Base-by-base conservation (phyloP, 139 green algal genomes). In the Mesotaenium endlicherianum region DNA sequence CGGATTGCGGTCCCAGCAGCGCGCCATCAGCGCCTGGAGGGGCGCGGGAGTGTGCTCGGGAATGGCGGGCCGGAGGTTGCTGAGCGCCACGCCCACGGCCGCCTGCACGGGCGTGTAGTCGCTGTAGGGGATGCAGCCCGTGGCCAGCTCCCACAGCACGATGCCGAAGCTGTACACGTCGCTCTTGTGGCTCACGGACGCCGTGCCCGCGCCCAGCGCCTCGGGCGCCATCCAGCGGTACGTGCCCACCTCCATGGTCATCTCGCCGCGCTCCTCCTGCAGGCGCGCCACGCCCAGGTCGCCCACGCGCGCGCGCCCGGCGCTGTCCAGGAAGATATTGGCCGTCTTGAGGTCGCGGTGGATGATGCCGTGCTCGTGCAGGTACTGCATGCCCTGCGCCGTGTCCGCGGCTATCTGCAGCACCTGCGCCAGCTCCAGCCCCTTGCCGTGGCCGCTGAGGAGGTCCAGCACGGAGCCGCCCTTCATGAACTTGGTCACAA, bases 151-250 rank as follows among this genome's bases (percentile, higher is more conserved):
- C 94, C 94, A 97, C 71, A 98, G 43, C 57, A 97, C 88, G n/a
- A 98, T 92, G 26, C 88, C 94, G 85, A 94, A 97, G 34, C 88
- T 94, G 86, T 96, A 98, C 45, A 97, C 92, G 85, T 98, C 95
- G 26, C 68, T 74, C 86, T 95, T 95, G 44, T 91, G 72, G 43
- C 93, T 77, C 2, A 77, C 70, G 0, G 70, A 40, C 70, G 30
- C 39, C 81, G 87, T 98, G 93, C 84, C 93, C 93, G 92, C 98
- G 95, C 91, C 95, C 43, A 99, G 98, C n/a, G 39, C 96, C 88
- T 99, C 96, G 2, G 96, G 96, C 4, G 96, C 96, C 96, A 99
- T 99, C 96, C 96, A 99, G 42, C 96, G 89, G 91, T 98, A 98
- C 0, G 96, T 99, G 3, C 96, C 96, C 6, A 96, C 98, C 90